Evolutionary conservation across 352 stramenopile genomes (phyloP).

Genomic region (Pythium dissotocum): DNA sequence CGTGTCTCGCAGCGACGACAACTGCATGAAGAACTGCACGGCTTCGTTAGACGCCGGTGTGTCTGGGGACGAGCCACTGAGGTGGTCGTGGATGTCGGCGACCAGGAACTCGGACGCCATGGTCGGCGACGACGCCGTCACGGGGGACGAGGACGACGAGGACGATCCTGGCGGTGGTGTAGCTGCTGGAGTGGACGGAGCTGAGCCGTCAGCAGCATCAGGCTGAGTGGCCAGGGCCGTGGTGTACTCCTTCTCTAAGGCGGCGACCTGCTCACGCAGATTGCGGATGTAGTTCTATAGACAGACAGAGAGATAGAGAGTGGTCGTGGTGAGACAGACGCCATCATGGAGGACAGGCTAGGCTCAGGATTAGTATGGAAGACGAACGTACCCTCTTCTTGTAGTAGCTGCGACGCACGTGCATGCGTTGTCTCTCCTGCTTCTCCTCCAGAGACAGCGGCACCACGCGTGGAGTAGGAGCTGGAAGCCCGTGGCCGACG

Average conservation of each 20-base stretch:
- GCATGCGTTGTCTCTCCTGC: conserved; percentile 58
- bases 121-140: conserved; percentile 10
- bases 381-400: conserved; percentile 33
- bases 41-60: conserved; percentile 16
- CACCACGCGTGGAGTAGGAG: conserved; percentile 7
- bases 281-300: conserved; percentile 28
- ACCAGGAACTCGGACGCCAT: conserved; percentile 19
- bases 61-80: conserved; percentile 8
- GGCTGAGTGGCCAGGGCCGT: conserved; percentile 18
- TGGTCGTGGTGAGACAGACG: background rate
- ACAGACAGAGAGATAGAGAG: background rate
- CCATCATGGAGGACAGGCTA: background rate
- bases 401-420: conserved; percentile 55
- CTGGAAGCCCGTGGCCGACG: background rate
- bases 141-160: background rate
- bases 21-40: conserved; percentile 46
- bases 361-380: background rate
- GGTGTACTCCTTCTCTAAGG: conserved; percentile 28
- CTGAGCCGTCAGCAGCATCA: conserved; percentile 2
- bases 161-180: background rate
- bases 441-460: conserved; percentile 40
- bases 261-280: conserved; percentile 24
- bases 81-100: conserved; percentile 14
- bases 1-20: conserved; percentile 50
- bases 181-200: background rate